phyloP scores from a whole-genome alignment of 1,284 basidiomycete genomes.

The Heterobasidion irregulare region DNA sequence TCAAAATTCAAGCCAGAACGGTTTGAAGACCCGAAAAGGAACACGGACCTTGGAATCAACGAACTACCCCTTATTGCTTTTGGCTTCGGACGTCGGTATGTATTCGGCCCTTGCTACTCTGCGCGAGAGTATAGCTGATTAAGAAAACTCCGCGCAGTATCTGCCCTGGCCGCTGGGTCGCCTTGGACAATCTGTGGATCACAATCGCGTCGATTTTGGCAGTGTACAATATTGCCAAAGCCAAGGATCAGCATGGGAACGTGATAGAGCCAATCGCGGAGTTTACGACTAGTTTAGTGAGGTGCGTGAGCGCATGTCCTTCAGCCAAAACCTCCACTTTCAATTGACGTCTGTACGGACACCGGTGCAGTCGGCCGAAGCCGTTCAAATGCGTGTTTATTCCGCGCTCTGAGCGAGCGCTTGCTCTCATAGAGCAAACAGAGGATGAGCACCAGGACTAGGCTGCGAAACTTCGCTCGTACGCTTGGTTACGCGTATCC shows the following conservation, averaged over 20 bases:
- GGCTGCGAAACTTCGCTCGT: too few relatives aligned
- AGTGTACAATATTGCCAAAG: conserved; percentile 32
- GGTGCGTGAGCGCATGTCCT: conserved; percentile 19
- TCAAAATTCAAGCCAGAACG: neutral
- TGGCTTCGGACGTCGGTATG: conserved; percentile 1
- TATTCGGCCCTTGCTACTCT: conserved; percentile 8
- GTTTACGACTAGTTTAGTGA: conserved; percentile 34
- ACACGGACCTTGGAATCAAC: neutral
- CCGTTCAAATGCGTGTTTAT: neutral
- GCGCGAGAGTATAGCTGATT: too few relatives aligned
- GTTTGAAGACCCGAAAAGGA: neutral
- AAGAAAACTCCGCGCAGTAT: conserved; percentile 17
- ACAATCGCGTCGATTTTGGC: conserved; percentile 34
- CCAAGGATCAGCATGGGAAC: conserved; percentile 29
- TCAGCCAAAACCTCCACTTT: too few relatives aligned
- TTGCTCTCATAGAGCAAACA: neutral
- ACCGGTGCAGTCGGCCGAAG: conserved; percentile 9
- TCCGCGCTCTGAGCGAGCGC: neutral
- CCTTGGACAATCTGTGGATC: conserved; percentile 40
- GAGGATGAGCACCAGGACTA: neutral
- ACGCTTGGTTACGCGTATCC: too few relatives aligned
- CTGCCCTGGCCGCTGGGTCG: conserved; percentile 38
- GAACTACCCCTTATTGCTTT: neutral
- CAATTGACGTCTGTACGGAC: conserved; percentile 14
- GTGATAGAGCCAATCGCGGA: conserved; percentile 29